Evolutionary conservation across 257 asterid species (phyloP), one percentile per base, ranked within the genome.

Genomic region (Thymus quinquecostatus): DNA sequence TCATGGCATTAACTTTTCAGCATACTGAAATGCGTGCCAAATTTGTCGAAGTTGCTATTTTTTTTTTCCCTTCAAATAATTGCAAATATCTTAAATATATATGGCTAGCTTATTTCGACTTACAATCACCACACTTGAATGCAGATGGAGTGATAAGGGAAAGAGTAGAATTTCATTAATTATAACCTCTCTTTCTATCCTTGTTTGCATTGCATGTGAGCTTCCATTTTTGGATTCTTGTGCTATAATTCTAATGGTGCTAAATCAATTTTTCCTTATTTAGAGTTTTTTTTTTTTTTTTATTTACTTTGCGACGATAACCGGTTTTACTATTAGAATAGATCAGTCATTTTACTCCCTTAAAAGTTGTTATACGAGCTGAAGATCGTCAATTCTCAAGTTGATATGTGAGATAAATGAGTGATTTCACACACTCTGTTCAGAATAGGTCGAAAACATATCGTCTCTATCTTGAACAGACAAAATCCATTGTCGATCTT

Each of bases 161-260:
- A 28, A 32, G 29, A 65, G 51, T 29, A 65, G 56, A 59, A 58
- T 33, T 28, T 49, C 32, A 43, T 56, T 28, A 43, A 4, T 5
- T 38, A 38, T 28, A 58, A 27, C 57, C 62, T 55, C 4, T 64
- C 9, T 64, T 38, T 38, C 1, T 3, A 7, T 40, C 7, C 51
- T 21, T 21, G 21, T 21, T 21, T 48, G 74, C 30, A 8, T 50
- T 49, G 60, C 81, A 65, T 71, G 77, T 71, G 77, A 71, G 36
- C 74, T 14, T 66, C 77, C 14, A 53, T 2, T 69, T 65, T 41
- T 66, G 74, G 70, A 66, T 32, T 60, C 9, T 70, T 70, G 5
- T 70, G 40, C 44, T 34, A 8, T 34, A 40, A 76, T 64, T 21
- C 41, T 32, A 60, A 51, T 53, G 74, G 56, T 60, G 45, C 38